phyloP scores from a whole-genome alignment of 2,329 filamentous ascomycete species.

The Aschersonia sp. region DNA sequence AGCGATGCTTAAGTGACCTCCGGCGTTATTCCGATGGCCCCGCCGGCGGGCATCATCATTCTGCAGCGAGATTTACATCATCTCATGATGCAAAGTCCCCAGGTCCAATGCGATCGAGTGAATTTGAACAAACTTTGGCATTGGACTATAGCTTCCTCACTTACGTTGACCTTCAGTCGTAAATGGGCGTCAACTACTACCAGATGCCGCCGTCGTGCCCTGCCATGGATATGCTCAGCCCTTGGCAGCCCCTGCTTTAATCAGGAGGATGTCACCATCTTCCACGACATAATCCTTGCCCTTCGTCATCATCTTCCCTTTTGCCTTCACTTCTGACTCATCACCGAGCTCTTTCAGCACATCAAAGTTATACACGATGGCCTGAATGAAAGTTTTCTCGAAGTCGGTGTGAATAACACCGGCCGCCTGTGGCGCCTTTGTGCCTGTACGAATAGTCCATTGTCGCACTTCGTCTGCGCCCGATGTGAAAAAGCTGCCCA shows the following conservation, averaged over 20 bases:
- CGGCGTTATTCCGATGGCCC: too few species aligned
- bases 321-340: slow-evolving; percentile 76
- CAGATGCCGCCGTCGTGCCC: too few species aligned
- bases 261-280: slow-evolving; percentile 70
- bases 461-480: slow-evolving; percentile 93
- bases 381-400: slow-evolving; percentile 99
- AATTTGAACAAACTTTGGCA: too few species aligned
- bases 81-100: too few species aligned
- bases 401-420: slow-evolving; percentile 98
- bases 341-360: slow-evolving; percentile 75
- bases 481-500: slow-evolving; percentile 94
- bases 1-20: too few species aligned
- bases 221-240: slow-evolving; percentile 10
- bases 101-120: too few species aligned
- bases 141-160: too few species aligned
- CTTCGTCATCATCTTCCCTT: slow-evolving; percentile 96
- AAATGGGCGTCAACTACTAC: too few species aligned
- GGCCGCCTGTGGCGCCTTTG: slow-evolving; percentile 92
- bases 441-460: slow-evolving; percentile 93
- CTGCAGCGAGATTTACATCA: too few species aligned
- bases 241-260: slow-evolving; percentile 83
- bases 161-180: too few species aligned
- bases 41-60: too few species aligned
- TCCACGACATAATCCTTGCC: slow-evolving; percentile 92
- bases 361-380: slow-evolving; percentile 80